Evolutionary conservation across 2,329 filamentous ascomycete species (phyloP), one percentile per base, ranked within the genome.

Genomic region (Paramyrothecium roridum): DNA sequence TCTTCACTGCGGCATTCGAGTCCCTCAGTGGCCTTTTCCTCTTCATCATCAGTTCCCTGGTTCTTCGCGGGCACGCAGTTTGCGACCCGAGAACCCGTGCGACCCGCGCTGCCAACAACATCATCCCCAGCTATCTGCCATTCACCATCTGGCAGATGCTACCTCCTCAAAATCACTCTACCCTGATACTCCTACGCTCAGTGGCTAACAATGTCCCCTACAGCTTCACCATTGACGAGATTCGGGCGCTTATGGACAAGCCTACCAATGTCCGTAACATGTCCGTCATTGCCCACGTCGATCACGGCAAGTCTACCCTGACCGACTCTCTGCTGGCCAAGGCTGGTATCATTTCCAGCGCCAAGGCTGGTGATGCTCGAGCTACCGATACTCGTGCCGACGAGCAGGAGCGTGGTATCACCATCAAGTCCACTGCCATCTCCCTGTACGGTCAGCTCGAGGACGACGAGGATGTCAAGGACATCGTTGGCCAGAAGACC

Each of bases 241-340:
- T 92, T 78, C 87, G 88, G 78, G 67, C 60, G 70, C 71, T 90
- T 75, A 90, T 90, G 89, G 88, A 91, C 86, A 87, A 88, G 80
- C 87, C 89, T 68, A 82, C 76, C 74, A 88, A 88, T 77, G 84
- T 88, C 76, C 83, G 84, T 80, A 98, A 98, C 88, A 98, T 97
- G 93, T 97, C 92, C 83, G 95, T 99, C 79, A 98, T 98, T 91
- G 95, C 95, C 79, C 95, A 99, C 84, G 93, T 99, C 88, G 95
- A 99, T 81, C 95, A 99, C 87, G 95, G 95, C 84, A 99, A 99
- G 83, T 99, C 95, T 70, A 99, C 95, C 76, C 87, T 99, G 72
- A 97, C 93, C 87, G 95, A 99, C 82, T 98, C 95, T 71, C 91
- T 99, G 67, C 90, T 99, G 76, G 92, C 96, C 83, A 95, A 96